Base-by-base conservation (phyloP, 2,329 filamentous ascomycete species). In the Lasiodiplodia sp. region DNA sequence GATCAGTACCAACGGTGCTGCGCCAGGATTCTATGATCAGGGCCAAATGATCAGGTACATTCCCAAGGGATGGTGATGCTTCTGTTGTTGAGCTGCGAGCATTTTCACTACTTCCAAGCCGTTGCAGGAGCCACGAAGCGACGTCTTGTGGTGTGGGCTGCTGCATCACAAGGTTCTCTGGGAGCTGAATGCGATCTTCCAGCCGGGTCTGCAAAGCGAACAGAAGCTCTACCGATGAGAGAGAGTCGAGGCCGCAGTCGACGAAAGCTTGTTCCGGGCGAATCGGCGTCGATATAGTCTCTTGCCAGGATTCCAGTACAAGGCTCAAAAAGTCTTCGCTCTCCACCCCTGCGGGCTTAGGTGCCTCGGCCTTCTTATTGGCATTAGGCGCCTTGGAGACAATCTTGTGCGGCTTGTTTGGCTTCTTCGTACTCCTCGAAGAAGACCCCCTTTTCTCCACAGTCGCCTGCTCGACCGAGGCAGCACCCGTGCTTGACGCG, bases 111-210 rank as follows among this genome's bases (percentile, higher is more conserved):
- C 37, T 40, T 40, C 37, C 18, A 51, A 51, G n/a, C 21, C 8
- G 47, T 2, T 51, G 47, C 16, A 12, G 69, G 10, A 78, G 67
- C 38, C 72, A 74, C 16, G 72, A 68, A 6, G 65, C 67, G 66
- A 49, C 67, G 67, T 4, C n/a, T 10, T 2, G 72, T 69, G 4
- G 69, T 64, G 56, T 76, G 71, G 7, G 51, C 10, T 74, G 8
- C 23, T 12, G 47, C 47, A 23, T 51, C 5, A 56, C 10, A 3
- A 51, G 47, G 7, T n/a, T 51, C 18, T 51, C 47, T 21, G 47
- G 47, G 4, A 51, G 47, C 47, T 51, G 47, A 21, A 51, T 21
- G 10, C 47, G 47, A 23, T 23, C 47, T 23, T 51, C 31, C 16
- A 56, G 23, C 21, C 25, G 47, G 10, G 16, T n/a, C 21, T 51